phyloP scores from a whole-genome alignment of 371 early-diverging fungal species.

The Parasitella parasitica region DNA sequence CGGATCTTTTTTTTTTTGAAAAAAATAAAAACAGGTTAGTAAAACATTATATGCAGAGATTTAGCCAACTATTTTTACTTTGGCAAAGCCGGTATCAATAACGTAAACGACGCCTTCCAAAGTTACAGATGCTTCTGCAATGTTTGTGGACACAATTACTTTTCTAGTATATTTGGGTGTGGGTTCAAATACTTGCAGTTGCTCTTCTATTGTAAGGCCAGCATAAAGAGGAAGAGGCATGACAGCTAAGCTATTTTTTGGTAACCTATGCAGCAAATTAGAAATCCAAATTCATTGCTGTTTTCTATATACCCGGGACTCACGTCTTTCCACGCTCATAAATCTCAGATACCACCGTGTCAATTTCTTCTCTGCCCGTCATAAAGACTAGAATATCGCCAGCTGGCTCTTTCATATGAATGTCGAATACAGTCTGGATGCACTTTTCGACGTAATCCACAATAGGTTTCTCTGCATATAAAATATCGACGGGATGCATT shows the following conservation, averaged over 20 bases:
- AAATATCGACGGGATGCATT: slow-evolving; percentile 70
- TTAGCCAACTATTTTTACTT: too few species aligned
- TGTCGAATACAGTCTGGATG: slow-evolving; percentile 64
- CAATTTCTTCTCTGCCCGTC: slow-evolving; percentile 86
- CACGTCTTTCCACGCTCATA: slow-evolving; percentile 57
- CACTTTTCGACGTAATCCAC: slow-evolving; percentile 62
- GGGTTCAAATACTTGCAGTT: slow-evolving; percentile 67
- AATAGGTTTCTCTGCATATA: slow-evolving; percentile 60
- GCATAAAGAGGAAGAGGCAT: slow-evolving; percentile 76
- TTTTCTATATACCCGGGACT: slow-evolving; percentile 1
- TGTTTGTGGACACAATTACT: slow-evolving; percentile 80
- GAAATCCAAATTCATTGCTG: too few species aligned
- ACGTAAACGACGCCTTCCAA: slow-evolving; percentile 85
- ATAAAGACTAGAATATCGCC: slow-evolving; percentile 88
- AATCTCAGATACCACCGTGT: slow-evolving; percentile 56
- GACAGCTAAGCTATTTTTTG: slow-evolving; percentile 45
- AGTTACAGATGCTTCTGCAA: slow-evolving; percentile 86
- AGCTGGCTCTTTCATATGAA: slow-evolving; percentile 61
- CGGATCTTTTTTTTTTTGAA: slow-evolving; percentile 57
- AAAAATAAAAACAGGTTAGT: too few species aligned
- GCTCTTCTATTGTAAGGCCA: slow-evolving; percentile 69
- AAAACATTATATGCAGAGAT: too few species aligned
- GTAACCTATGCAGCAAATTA: slow-evolving; percentile 17
- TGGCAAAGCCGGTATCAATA: slow-evolving; percentile 83
- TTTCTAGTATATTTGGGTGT: slow-evolving; percentile 68